Conservation (phyloP, 139 green algal genomes). For the Parachlorella kessleri region DNA sequence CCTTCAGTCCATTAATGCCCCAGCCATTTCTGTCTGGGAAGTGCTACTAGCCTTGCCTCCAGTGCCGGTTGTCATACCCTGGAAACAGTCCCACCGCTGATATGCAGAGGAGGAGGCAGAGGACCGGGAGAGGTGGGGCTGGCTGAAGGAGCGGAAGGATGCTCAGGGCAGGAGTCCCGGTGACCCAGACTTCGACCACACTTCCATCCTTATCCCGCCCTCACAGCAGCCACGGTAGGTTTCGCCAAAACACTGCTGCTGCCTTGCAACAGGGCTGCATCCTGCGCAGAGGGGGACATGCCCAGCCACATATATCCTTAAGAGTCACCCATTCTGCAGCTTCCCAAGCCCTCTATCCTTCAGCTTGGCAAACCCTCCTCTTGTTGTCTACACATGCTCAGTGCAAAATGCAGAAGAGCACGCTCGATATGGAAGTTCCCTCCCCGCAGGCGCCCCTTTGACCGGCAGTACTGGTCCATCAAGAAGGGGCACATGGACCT, state of each 20-base stretch:
- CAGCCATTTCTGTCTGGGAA: not conserved
- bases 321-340: too few relatives aligned
- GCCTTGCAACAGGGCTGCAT: too few relatives aligned
- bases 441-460: slow-evolving; percentile 45
- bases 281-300: too few relatives aligned
- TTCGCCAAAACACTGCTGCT: too few relatives aligned
- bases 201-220: slow-evolving; percentile 53
- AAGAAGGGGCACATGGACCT: slow-evolving; percentile 62
- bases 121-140: slow-evolving; percentile 34
- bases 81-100: not conserved
- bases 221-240: not conserved
- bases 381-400: too few relatives aligned
- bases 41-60: too few relatives aligned
- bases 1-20: not conserved
- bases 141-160: slow-evolving; percentile 51
- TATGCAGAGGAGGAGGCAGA: not conserved
- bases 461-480: slow-evolving; percentile 51
- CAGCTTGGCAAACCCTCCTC: too few relatives aligned
- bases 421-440: too few relatives aligned
- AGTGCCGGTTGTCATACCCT: too few relatives aligned
- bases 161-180: slow-evolving; percentile 32
- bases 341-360: too few relatives aligned
- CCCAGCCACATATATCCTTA: too few relatives aligned
- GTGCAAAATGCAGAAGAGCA: not conserved
- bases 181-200: slow-evolving; percentile 59